phyloP scores from a whole-genome alignment of 805 yeast species.

The Blastobotrys peoriensis region DNA sequence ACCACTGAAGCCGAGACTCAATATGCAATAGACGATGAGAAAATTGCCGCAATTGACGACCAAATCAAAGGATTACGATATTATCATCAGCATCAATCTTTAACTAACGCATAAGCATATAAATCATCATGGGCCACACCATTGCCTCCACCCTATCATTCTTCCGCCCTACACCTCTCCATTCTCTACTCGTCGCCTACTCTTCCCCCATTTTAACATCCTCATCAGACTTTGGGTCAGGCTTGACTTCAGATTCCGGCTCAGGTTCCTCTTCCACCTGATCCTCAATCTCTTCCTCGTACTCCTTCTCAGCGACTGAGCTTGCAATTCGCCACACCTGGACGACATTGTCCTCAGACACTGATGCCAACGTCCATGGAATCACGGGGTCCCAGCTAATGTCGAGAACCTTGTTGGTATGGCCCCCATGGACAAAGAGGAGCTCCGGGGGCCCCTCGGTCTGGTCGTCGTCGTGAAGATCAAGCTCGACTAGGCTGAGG shows the following conservation, averaged over 20 bases:
- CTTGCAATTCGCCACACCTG: conserved; percentile 72
- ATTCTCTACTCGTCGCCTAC: no score
- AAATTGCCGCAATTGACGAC: not conserved
- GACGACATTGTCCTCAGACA: conserved; percentile 69
- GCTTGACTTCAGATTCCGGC: no score
- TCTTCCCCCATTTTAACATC: no score
- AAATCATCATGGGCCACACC: no score
- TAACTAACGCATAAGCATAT: no score
- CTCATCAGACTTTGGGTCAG: no score
- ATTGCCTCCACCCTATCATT: no score
- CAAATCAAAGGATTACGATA: not conserved
- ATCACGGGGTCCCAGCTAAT: conserved; percentile 61
- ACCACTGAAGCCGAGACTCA: conserved; percentile 1
- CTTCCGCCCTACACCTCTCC: no score
- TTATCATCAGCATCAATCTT: not conserved
- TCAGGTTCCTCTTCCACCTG: conserved; percentile 17
- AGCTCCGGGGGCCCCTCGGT: conserved; percentile 69
- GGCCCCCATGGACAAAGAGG: conserved; percentile 81
- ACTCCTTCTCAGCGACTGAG: conserved; percentile 33
- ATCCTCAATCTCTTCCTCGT: conserved; percentile 38
- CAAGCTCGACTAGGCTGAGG: conserved; percentile 47
- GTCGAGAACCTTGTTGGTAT: conserved; percentile 62
- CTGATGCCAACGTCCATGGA: conserved; percentile 54
- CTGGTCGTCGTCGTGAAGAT: conserved; percentile 45
- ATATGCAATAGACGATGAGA: not conserved